These are phyloP conservation scores for Scenedesmus sp. DNA, from an alignment of 163 green algal genomes.

Conservation along the genomic window DNA sequence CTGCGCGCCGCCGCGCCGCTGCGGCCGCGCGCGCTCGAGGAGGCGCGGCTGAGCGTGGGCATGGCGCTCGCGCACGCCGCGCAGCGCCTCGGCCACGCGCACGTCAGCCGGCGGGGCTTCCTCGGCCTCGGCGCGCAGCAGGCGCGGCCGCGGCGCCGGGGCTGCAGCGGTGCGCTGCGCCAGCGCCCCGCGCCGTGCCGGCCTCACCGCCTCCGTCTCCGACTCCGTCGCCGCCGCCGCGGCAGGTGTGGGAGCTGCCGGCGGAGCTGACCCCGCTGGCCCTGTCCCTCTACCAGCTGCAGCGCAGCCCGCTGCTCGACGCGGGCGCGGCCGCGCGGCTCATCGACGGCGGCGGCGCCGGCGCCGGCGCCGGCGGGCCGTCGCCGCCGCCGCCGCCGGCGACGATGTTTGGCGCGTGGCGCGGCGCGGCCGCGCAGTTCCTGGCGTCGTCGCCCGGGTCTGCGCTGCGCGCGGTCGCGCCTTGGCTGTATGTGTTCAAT, in stretches of 20 bases:
- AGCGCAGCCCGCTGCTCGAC: conserved; percentile 46
- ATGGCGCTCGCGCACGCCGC: conserved; percentile 49
- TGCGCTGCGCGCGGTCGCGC: conserved; percentile 32
- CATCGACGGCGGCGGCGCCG: no score
- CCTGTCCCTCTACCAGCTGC: conserved; percentile 56
- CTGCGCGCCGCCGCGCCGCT: conserved; percentile 9
- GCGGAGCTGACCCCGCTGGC: conserved; percentile 54
- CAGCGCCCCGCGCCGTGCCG: no score
- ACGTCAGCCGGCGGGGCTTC: conserved; percentile 21
- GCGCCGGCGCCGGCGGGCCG: neutral
- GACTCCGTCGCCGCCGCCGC: neutral
- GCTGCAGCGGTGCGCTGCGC: neutral
- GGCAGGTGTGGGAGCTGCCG: conserved; percentile 47
- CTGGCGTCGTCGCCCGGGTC: conserved; percentile 1
- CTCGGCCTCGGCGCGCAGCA: conserved; percentile 51
- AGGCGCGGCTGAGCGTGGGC: conserved; percentile 42
- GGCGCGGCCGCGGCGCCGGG: neutral
- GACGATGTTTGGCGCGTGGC: conserved; percentile 38
- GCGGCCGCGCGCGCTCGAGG: conserved; percentile 24
- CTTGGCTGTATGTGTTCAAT: conserved; percentile 41
- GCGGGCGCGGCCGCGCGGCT: neutral
- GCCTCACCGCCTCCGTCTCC: no score
- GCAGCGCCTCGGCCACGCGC: conserved; percentile 45
- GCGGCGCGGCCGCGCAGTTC: conserved; percentile 33
- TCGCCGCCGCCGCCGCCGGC: conserved; percentile 2